Percentiles rank a stretch among this genome's conserved stretches.
Conservation (phyloP, 2,329 filamentous ascomycete genomes). For the Trichophyton mentagrophytes region DNA sequence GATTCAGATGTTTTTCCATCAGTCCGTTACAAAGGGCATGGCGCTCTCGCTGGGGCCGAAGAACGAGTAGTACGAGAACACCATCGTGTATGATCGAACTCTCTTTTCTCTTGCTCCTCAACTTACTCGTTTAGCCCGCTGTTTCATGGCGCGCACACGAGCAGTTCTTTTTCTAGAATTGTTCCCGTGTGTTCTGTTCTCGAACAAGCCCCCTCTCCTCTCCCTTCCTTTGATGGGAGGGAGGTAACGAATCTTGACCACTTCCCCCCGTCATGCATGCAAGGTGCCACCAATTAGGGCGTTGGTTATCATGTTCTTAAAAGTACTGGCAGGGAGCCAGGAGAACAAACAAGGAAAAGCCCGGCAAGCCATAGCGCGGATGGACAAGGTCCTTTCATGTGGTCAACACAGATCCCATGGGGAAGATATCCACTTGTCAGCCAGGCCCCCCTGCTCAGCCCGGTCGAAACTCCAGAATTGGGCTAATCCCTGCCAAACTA, state of each 20-base stretch:
- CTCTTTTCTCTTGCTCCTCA: neutral
- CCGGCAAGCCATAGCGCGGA: neutral
- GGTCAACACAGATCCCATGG: neutral
- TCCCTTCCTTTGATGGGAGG: neutral
- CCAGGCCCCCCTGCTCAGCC: neutral
- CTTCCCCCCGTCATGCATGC: neutral
- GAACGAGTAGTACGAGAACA: neutral
- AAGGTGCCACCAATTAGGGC: neutral
- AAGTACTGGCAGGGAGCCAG: neutral
- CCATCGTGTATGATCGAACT: neutral
- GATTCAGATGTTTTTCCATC: neutral
- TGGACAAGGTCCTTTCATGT: neutral
- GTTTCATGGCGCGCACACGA: neutral
- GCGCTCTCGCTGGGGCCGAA: neutral
- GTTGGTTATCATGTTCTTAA: neutral
- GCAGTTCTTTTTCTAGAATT: neutral
- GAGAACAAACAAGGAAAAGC: conserved; percentile 1
- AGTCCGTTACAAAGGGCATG: neutral
- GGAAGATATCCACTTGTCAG: neutral
- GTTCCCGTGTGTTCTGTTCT: neutral
- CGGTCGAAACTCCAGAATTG: conserved; percentile 2
- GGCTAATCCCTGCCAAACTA: neutral
- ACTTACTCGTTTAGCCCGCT: neutral
- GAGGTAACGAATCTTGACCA: neutral
- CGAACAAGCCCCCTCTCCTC: neutral